A percentile compares a stretch with the other conserved stretches of the same genome.
Evolutionary conservation across 148 eudicot genomes (phyloP).

Genomic region (Rhododendron vialii): DNA sequence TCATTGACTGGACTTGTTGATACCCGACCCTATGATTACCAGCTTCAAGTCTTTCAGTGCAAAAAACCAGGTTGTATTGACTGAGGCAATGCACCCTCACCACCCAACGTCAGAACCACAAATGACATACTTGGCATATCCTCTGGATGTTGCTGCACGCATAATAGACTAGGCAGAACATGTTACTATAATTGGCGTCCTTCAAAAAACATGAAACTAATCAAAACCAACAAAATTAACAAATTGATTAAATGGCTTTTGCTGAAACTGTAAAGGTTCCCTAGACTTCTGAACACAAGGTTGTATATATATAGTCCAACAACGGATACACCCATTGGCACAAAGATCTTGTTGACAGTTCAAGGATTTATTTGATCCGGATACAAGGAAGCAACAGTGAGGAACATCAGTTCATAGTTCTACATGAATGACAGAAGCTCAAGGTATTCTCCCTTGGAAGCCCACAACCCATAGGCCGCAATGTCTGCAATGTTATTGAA

Average conservation of each 20-base stretch:
- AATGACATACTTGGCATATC: slow-evolving; percentile 7
- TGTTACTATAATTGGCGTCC: too few species aligned
- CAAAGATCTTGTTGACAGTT: neutral
- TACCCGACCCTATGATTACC: too few species aligned
- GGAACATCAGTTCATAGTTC: neutral
- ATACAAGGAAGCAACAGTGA: too few species aligned
- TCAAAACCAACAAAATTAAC: too few species aligned
- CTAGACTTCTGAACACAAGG: neutral
- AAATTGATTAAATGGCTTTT: too few species aligned
- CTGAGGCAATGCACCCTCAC: neutral
- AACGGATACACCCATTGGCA: neutral
- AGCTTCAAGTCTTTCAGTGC: too few species aligned
- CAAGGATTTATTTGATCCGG: neutral
- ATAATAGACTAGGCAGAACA: neutral
- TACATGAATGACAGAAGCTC: neutral
- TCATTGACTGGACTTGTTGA: neutral
- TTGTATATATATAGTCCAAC: neutral
- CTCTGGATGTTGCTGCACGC: slow-evolving; percentile 5
- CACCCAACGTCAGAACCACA: neutral
- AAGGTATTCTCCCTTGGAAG: neutral
- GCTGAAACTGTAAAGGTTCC: neutral
- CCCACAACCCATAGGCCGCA: neutral
- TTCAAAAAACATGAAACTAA: neutral
- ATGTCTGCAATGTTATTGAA: neutral
- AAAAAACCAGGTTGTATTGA: too few species aligned